Conservation (phyloP, 768 basidiomycete species). For the Pisolithus microcarpus region DNA sequence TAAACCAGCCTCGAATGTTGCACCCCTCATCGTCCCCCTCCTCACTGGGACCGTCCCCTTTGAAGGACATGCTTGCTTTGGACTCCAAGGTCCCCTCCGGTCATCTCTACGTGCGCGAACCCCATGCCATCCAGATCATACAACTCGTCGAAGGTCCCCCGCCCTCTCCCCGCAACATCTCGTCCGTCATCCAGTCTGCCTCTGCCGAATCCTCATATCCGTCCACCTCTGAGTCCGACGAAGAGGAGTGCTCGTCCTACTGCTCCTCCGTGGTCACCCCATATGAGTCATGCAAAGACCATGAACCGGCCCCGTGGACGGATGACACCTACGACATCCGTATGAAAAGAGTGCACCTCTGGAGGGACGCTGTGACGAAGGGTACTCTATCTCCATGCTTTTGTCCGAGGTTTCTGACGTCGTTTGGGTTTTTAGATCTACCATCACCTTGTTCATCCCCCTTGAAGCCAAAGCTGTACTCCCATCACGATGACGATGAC, state of each 20-base stretch:
- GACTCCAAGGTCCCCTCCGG: constrained; percentile 30
- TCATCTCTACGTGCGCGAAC: constrained; percentile 43
- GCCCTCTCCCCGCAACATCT: constrained; percentile 41
- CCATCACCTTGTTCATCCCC: constrained; percentile 23
- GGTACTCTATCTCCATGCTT: constrained; percentile 1
- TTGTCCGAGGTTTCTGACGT: constrained; percentile 5
- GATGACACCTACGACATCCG: constrained; percentile 48
- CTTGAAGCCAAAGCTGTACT: constrained; percentile 42
- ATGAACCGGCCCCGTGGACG: constrained; percentile 21
- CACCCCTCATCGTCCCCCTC: constrained; percentile 19
- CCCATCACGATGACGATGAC: constrained; percentile 36
- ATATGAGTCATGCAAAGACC: constrained; percentile 28
- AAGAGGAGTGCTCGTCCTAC: constrained; percentile 57
- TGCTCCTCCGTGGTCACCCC: constrained; percentile 58
- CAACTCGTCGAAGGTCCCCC: constrained; percentile 65
- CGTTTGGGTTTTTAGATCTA: constrained; percentile 5
- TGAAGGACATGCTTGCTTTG: constrained; percentile 18
- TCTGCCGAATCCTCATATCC: constrained; percentile 28
- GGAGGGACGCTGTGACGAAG: constrained; percentile 41
- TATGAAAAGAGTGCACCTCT: constrained; percentile 63
- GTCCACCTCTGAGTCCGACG: constrained; percentile 12
- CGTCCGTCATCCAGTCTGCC: constrained; percentile 28
- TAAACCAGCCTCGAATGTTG: constrained; percentile 18
- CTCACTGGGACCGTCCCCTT: constrained; percentile 13
- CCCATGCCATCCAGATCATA: constrained; percentile 56